These are phyloP conservation scores for Nicotiana sylvestris DNA, from an alignment of 257 asterid genomes.

Conservation along the genomic window DNA sequence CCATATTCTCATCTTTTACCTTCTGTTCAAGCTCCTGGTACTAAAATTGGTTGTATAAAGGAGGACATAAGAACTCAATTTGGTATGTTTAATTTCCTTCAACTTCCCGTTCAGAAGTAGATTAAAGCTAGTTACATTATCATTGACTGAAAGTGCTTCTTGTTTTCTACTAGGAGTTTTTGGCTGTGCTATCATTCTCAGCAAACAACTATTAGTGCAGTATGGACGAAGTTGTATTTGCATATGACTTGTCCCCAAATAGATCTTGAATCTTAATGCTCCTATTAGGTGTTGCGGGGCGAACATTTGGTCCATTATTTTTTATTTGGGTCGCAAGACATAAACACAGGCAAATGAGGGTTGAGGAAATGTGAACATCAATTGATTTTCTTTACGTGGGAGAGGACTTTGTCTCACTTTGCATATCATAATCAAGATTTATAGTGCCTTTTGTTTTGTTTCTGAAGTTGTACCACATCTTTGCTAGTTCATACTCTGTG, in stretches of 20 bases:
- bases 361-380: background rate
- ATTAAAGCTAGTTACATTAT: background rate
- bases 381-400: background rate
- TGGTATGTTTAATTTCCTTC: slow-evolving; percentile 41
- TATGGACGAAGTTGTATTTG: background rate
- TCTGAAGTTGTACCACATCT: background rate
- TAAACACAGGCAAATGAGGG: background rate
- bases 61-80: slow-evolving; percentile 47
- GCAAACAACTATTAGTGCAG: background rate
- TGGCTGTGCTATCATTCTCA: background rate
- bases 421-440: background rate
- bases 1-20: slow-evolving; percentile 68
- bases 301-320: background rate
- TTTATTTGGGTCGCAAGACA: background rate
- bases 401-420: background rate
- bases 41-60: slow-evolving; percentile 53
- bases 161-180: background rate
- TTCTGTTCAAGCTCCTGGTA: slow-evolving; percentile 76
- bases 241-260: background rate
- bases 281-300: background rate
- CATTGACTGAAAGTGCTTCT: background rate
- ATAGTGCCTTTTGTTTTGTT: background rate
- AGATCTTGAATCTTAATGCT: too few relatives aligned
- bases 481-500: background rate
- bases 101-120: background rate